These are phyloP conservation scores for Globisporangium recalcitrans DNA, from an alignment of 352 stramenopile genomes.

Conservation along the genomic window DNA sequence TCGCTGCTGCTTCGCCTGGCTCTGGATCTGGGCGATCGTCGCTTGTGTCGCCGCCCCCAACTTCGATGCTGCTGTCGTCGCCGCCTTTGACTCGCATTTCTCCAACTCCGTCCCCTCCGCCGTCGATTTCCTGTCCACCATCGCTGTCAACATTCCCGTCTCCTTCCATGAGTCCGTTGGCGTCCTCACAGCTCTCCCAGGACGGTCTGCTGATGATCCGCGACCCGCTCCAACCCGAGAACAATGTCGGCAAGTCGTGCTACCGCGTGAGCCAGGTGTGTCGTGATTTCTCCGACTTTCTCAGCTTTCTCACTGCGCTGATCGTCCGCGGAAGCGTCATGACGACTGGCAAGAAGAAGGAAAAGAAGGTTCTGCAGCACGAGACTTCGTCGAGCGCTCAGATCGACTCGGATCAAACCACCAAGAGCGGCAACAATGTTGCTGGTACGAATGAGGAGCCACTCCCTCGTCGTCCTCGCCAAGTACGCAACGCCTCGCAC, in stretches of 20 bases:
- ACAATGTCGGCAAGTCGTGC: conserved; percentile 83
- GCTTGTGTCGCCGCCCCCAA: not conserved
- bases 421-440: conserved; percentile 1
- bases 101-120: conserved; percentile 7
- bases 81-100: conserved; percentile 5
- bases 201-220: conserved; percentile 60
- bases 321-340: conserved; percentile 78
- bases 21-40: conserved; percentile 6
- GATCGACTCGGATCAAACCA: not conserved
- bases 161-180: conserved; percentile 5
- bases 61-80: not conserved
- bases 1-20: not conserved
- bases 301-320: conserved; percentile 74
- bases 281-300: conserved; percentile 76
- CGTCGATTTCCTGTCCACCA: conserved; percentile 7
- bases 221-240: conserved; percentile 60
- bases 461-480: not conserved
- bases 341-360: conserved; percentile 44
- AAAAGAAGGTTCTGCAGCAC: conserved; percentile 13
- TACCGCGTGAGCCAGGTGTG: conserved; percentile 83
- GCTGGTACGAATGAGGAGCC: not conserved
- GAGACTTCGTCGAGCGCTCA: not conserved
- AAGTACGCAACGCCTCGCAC: conserved; percentile 22
- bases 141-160: not conserved
- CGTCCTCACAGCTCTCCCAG: conserved; percentile 16